phyloP scores from a whole-genome alignment of 2,329 filamentous ascomycete species.

The Coniella lustricola region DNA sequence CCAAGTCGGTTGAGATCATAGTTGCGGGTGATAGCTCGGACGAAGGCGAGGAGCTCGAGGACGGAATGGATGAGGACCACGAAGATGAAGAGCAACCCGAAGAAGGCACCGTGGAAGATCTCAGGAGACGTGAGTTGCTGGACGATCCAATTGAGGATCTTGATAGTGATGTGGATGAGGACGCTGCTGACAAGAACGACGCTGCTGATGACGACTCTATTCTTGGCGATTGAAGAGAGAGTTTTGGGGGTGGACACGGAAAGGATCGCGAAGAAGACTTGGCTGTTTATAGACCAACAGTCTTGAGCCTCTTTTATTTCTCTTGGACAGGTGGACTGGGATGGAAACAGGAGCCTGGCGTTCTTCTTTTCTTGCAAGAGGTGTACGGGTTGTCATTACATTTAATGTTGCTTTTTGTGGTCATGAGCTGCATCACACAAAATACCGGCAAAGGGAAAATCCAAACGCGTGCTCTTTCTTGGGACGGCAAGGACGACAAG shows the following conservation, averaged over 20 bases:
- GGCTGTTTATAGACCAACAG: too few species aligned
- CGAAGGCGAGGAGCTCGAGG: conserved; percentile 40
- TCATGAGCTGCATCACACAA: too few species aligned
- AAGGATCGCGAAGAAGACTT: too few species aligned
- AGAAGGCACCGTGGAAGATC: conserved; percentile 53
- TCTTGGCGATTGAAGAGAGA: conserved; percentile 34
- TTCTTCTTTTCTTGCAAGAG: background rate
- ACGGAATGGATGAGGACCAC: conserved; percentile 53
- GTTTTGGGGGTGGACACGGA: too few species aligned
- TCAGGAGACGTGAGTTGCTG: conserved; percentile 46
- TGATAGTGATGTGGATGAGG: conserved; percentile 31
- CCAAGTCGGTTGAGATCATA: conserved; percentile 38
- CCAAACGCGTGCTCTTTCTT: too few species aligned
- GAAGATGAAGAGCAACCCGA: conserved; percentile 36
- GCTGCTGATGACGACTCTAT: conserved; percentile 38
- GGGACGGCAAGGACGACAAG: too few species aligned
- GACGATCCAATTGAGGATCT: conserved; percentile 36
- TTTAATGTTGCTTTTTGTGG: too few species aligned
- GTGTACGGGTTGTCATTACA: too few species aligned
- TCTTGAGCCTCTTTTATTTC: conserved; percentile 1
- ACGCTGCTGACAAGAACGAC: conserved; percentile 24
- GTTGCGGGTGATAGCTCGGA: conserved; percentile 36
- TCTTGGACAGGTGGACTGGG: too few species aligned
- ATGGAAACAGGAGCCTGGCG: too few species aligned
- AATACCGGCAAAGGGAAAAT: too few species aligned